Evolutionary conservation across 2,329 filamentous ascomycete genomes (phyloP).

Genomic region (Verticillium tricorpus): DNA sequence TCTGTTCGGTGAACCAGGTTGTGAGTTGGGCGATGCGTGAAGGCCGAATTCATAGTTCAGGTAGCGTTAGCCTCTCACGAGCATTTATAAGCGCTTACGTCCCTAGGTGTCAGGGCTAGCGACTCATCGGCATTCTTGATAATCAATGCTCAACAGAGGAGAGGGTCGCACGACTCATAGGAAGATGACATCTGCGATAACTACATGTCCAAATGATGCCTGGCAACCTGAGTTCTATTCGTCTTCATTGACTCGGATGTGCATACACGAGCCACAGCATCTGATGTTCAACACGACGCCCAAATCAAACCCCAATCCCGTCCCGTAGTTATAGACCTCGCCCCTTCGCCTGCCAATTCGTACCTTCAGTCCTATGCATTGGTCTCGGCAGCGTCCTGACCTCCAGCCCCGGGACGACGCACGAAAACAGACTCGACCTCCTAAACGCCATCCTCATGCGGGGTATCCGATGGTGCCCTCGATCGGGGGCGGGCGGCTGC

Average conservation of each 20-base stretch:
- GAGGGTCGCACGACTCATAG: background rate
- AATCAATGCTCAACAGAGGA: background rate
- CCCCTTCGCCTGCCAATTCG: background rate
- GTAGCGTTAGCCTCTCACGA: background rate
- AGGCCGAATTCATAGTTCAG: background rate
- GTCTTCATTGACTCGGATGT: background rate
- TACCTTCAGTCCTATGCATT: background rate
- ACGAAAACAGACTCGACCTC: background rate
- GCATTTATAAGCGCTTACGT: background rate
- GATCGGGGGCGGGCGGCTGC: background rate
- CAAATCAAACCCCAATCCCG: background rate
- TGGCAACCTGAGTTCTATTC: background rate
- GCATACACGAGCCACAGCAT: background rate
- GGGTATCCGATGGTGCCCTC: constrained; percentile 1
- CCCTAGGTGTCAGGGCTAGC: background rate
- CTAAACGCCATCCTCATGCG: constrained; percentile 1
- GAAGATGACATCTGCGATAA: background rate
- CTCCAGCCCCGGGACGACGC: background rate
- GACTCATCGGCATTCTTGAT: background rate
- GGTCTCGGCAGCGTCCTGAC: background rate
- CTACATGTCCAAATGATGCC: background rate
- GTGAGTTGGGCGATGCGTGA: too few species aligned
- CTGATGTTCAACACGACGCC: background rate
- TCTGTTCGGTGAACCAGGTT: too few species aligned
- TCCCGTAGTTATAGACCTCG: background rate